Percentiles rank a stretch among this genome's conserved stretches.
These are phyloP conservation scores for Leersia perrieri DNA, from an alignment of 176 grass and related monocot genomes.

Conservation along the genomic window DNA sequence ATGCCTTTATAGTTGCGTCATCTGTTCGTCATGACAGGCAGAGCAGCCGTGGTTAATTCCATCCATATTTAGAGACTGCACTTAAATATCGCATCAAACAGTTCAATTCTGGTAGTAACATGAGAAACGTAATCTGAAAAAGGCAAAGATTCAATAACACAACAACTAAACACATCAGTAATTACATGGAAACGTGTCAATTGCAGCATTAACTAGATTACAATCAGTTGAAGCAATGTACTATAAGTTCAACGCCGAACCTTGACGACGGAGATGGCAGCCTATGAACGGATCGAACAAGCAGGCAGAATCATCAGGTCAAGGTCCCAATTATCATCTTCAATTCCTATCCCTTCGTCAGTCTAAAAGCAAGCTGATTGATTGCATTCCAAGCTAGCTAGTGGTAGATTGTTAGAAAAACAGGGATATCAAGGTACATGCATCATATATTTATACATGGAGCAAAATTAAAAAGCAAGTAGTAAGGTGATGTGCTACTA, in stretches of 20 bases:
- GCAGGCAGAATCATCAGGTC: not conserved
- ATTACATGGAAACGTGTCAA: not conserved
- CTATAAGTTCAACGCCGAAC: slow-evolving; percentile 34
- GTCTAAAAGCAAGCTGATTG: not conserved
- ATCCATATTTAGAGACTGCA: not conserved
- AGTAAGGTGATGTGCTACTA: slow-evolving; percentile 10
- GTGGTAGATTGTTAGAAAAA: not conserved
- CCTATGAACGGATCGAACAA: not conserved
- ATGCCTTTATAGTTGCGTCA: not conserved
- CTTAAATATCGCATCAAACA: not conserved
- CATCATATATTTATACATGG: not conserved
- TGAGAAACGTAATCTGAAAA: not conserved
- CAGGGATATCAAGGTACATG: not conserved
- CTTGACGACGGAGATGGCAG: slow-evolving; percentile 13
- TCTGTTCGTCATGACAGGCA: slow-evolving; percentile 16
- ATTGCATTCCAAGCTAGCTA: not conserved
- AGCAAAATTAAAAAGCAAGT: slow-evolving; percentile 7
- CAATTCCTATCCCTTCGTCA: not conserved
- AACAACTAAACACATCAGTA: not conserved
- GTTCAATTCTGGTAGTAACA: not conserved
- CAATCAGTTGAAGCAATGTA: slow-evolving; percentile 22
- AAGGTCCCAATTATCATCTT: slow-evolving; percentile 32
- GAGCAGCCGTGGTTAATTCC: not conserved
- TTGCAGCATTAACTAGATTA: not conserved
- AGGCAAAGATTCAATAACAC: not conserved